Evolutionary conservation across 371 early-diverging fungal species (phyloP), one percentile per base, ranked within the genome.

Genomic region (Actinomortierella wolfii): DNA sequence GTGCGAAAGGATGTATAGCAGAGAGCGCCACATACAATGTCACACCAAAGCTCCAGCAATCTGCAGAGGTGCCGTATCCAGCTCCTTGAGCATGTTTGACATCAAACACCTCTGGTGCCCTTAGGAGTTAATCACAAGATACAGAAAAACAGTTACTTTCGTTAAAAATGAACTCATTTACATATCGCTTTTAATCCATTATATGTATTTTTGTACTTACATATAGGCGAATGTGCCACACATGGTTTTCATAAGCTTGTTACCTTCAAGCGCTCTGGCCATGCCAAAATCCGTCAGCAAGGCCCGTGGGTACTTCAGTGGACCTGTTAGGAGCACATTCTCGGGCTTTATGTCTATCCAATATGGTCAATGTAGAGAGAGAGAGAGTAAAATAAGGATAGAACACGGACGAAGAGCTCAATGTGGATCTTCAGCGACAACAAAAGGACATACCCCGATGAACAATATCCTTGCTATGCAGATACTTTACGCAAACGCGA

Each of bases 21-120:
- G 86, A 81, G 14, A 84, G 69, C 63, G 83, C 69, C 21, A 81
- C 83, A 56, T 86, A 86, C 4, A 80, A 62, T 54, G 83, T 70
- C 17, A 86, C 79, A 25, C 87, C 87, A 7, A 85, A 48, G 41
- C 85, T 83, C 87, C 87, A 86, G 64, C 84, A 82, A 57, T 86
- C 87, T 14, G 85, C 86, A 1, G 76, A 60, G 14, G 67, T 68
- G 11, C 65, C 79, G 49, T 87, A 86, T 0, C 87, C 83, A 8
- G 57, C 28, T 17, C 60, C 56, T 17, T 78, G 53, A 2, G 67
- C 66, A 7, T 67, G 53, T 51, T 77, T 63, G 47, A 67, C 56
- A n/a, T 68, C 61, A 49, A 85, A 68, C 57, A 85, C 79, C 51
- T 85, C 85, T 23, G 85, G 85, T 14, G 85, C 85, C 75, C 75